Base-by-base conservation (phyloP, 306 rosid species). In the Quercus dentata region DNA sequence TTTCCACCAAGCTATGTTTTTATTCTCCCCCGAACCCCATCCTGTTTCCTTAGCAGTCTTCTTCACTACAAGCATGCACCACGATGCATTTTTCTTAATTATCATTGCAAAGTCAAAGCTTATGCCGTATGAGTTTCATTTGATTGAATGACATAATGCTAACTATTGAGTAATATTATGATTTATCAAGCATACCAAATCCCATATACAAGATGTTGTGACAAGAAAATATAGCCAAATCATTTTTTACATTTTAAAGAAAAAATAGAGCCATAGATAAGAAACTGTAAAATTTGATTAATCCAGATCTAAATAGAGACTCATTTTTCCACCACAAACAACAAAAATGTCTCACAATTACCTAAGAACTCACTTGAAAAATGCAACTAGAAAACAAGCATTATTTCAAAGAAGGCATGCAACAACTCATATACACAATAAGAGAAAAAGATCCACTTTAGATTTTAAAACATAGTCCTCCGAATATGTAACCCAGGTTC, bases 1-100 rank as follows among this genome's bases (percentile, higher is more conserved):
- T 49, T 49, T 49, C 54, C 54, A 49, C 54, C 14, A 11, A 49
- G 46, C 46, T 8, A 41, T 41, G 11, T 41, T 41, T 41, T 41
- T 41, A 41, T 41, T 7, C 0, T 0, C 10, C 0, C 0, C 41
- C 9, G 0, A 0, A 10, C 11, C 46, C 1, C 2, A 38, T 7
- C 46, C 46, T 7, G 46, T 38, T 38, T 38, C 11, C 46, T 38
- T 38, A 38, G 69, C 31, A 58, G 23, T 9, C 69, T 31, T 12
- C 18, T 61, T 12, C 68, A 27, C 68, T 12, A 4, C 68, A 23
- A 27, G 35, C 35, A 62, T 31, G 28, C 12, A 62, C n/a, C 8
- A 12, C 5, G 69, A 27, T 25, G 38, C 33, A 4, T 62, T 62
- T 62, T 25, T 62, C 69, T 27, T 12, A 27, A 62, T 62, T 31